Conservation (phyloP, 2,329 filamentous ascomycete genomes). For the Fusarium verticillioides region DNA sequence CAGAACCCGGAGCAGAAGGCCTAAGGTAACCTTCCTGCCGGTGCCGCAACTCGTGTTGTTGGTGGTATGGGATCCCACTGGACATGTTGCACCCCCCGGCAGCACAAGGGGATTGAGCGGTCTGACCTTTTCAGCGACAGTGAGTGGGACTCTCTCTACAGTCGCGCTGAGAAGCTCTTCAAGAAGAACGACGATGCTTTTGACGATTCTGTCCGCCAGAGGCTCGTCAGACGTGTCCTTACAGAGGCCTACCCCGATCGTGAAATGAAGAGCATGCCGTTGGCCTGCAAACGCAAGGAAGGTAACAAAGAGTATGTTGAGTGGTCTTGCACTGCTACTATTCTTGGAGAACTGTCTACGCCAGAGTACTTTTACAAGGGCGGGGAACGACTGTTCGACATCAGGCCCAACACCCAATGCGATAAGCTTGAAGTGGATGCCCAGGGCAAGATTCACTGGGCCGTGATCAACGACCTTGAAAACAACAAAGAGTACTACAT, state of each 20-base stretch:
- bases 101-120: neutral
- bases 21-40: neutral
- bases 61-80: constrained; percentile 11
- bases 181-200: neutral
- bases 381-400: neutral
- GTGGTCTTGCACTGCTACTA: constrained; percentile 12
- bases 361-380: neutral
- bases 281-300: neutral
- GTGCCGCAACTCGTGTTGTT: neutral
- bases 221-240: neutral
- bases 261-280: neutral
- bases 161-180: neutral
- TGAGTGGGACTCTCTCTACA: neutral
- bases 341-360: neutral
- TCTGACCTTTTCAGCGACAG: neutral
- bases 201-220: neutral
- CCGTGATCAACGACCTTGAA: neutral
- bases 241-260: neutral
- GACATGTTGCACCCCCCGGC: constrained; percentile 3
- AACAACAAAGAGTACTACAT: neutral
- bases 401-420: neutral
- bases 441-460: neutral
- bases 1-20: neutral
- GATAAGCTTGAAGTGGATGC: neutral
- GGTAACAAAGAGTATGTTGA: neutral